Evolutionary conservation across 2,329 filamentous ascomycete genomes (phyloP), one percentile per base, ranked within the genome.

Genomic region (Cladosporium oxysporum): DNA sequence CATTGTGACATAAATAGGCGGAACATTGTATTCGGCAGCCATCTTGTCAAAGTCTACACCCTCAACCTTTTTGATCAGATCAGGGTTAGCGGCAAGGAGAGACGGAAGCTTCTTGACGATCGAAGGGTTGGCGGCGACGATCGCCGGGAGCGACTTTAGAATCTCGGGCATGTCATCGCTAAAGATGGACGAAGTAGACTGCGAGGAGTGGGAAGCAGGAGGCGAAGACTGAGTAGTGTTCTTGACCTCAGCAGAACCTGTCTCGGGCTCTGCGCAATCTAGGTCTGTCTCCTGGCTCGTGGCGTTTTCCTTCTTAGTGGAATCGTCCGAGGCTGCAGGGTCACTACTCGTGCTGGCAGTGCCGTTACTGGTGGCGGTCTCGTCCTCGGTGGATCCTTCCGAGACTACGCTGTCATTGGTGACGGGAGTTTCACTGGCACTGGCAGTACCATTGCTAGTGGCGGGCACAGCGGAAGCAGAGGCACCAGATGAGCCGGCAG

Each of bases 401-500:
- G 28, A 16, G 26, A 7, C 49, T 18, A 8, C 49, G 7, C 11
- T 53, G 26, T 5, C 26, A 7, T 53, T 53, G 23, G 49, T 12
- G 28, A 53, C 7, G 18, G 14, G 23, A 29, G 10, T 8, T 5
- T 10, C n/a, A 8, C n/a, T 47, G 41, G 41, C 8, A 8, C 41
- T 47, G 41, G 41, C 41, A 21, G 8, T 47, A 10, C 41, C 41
- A 12, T 23, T 47, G 5, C 6, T 21, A 21, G 41, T 47, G n/a
- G 41, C 23, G 16, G 23, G 16, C 21, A 33, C 23, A 1, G 49
- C 8, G 23, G 49, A 41, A 10, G 33, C 61, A 18, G 68, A 60
- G 11, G 66, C 65, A 35, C 65, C 62, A 21, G 49, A 61, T n/a
- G 65, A 64, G 50, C 61, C 67, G 41, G 66, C 74, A 64, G 77